phyloP scores from a whole-genome alignment of 2,329 filamentous ascomycete species.

The Cercospora sojina region DNA sequence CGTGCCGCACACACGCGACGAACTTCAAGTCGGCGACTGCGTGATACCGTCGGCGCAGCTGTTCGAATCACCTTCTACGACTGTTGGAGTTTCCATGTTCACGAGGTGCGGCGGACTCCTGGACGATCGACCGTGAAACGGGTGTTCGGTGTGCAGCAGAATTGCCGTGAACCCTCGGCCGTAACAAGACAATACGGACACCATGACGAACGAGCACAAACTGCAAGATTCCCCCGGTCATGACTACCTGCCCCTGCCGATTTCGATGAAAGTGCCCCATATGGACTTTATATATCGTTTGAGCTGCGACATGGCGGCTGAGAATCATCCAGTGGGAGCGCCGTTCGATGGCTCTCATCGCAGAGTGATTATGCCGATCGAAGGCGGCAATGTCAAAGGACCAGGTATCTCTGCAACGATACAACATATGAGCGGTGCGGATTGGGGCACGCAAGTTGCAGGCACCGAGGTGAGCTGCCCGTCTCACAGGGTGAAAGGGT shows the following conservation, averaged over 20 bases:
- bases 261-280: slow-evolving; percentile 22
- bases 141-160: background rate
- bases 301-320: slow-evolving; percentile 25
- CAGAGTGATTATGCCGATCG: slow-evolving; percentile 28
- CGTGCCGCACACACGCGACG: background rate
- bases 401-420: slow-evolving; percentile 26
- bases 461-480: background rate
- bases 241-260: slow-evolving; percentile 2
- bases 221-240: slow-evolving; percentile 7
- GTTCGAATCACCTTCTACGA: background rate
- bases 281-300: slow-evolving; percentile 31
- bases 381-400: slow-evolving; percentile 26
- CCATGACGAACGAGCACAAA: slow-evolving; percentile 2
- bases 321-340: slow-evolving; percentile 25
- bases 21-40: background rate
- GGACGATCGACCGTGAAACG: background rate
- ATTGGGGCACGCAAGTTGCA: slow-evolving; percentile 22
- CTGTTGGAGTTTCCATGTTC: background rate
- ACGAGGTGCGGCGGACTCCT: background rate
- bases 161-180: background rate
- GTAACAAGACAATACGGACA: slow-evolving; percentile 10
- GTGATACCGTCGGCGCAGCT: background rate
- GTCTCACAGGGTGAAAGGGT: background rate
- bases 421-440: slow-evolving; percentile 26
- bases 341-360: slow-evolving; percentile 18